Conservation (phyloP, 1,284 basidiomycete species). For the Trametes polyzona region DNA sequence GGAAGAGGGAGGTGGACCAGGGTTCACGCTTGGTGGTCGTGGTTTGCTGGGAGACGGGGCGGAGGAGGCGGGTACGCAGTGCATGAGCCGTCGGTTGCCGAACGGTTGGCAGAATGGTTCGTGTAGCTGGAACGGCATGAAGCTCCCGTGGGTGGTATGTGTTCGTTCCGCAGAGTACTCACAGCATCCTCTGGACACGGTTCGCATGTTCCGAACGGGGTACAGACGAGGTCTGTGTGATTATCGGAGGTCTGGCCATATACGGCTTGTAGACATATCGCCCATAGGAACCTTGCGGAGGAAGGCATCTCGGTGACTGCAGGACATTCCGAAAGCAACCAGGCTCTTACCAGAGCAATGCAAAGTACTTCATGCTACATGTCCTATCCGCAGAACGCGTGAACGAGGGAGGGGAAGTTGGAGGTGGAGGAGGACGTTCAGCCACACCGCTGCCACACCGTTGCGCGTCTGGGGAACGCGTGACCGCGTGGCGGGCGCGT, state of each 20-base stretch:
- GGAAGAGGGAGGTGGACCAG: background rate
- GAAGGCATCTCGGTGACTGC: no score
- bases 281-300: conserved; percentile 20
- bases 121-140: conserved; percentile 54
- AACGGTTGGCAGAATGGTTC: conserved; percentile 92
- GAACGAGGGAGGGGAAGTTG: background rate
- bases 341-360: conserved; percentile 7
- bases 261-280: conserved; percentile 6
- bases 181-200: conserved; percentile 83
- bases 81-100: conserved; percentile 85
- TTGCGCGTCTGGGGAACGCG: background rate
- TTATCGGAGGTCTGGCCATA: conserved; percentile 17
- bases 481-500: no score
- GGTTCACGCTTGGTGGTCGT: background rate
- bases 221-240: conserved; percentile 52
- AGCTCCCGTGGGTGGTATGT: background rate
- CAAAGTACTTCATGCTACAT: conserved; percentile 19
- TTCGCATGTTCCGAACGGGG: conserved; percentile 81
- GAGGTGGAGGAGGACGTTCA: background rate
- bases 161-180: conserved; percentile 35
- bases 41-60: background rate
- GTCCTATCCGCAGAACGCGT: background rate
- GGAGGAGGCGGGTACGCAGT: conserved; percentile 58
- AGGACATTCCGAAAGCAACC: no score
- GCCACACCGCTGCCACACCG: background rate